phyloP scores from a whole-genome alignment of 2,329 filamentous ascomycete genomes.

The Pseudonectria foliicola region DNA sequence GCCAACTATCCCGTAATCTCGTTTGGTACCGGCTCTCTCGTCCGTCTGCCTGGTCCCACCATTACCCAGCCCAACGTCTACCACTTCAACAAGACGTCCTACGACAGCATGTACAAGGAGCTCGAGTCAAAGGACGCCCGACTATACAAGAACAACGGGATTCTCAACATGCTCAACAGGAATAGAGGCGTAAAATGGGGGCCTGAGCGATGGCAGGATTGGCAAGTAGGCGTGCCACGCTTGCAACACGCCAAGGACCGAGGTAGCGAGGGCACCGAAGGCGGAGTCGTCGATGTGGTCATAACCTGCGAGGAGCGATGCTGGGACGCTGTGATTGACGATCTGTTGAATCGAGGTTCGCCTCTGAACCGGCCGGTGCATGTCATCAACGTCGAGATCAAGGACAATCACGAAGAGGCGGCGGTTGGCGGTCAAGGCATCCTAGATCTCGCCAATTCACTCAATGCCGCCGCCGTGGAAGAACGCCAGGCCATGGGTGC shows the following conservation, averaged over 20 bases:
- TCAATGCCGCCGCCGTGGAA: slow-evolving; percentile 74
- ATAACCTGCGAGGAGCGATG: slow-evolving; percentile 97
- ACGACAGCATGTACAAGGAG: slow-evolving; percentile 90
- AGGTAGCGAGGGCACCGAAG: slow-evolving; percentile 75
- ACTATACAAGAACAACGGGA: slow-evolving; percentile 84
- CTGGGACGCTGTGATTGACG: slow-evolving; percentile 96
- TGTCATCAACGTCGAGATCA: slow-evolving; percentile 97
- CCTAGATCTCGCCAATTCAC: slow-evolving; percentile 75
- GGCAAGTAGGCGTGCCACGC: slow-evolving; percentile 79
- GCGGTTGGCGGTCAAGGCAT: slow-evolving; percentile 86
- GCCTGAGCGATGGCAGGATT: slow-evolving; percentile 96
- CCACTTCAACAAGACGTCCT: slow-evolving; percentile 94
- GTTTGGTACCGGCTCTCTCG: slow-evolving; percentile 91
- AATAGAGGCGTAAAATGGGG: slow-evolving; percentile 92
- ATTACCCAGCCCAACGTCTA: slow-evolving; percentile 96
- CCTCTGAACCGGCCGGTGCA: slow-evolving; percentile 90
- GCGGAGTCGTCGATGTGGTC: slow-evolving; percentile 84
- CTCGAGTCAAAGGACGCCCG: slow-evolving; percentile 77
- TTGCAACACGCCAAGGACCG: slow-evolving; percentile 69
- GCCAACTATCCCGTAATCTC: slow-evolving; percentile 93
- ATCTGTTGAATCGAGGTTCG: slow-evolving; percentile 77
- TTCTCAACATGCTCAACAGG: slow-evolving; percentile 90
- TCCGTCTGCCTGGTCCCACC: slow-evolving; percentile 83
- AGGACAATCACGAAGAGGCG: slow-evolving; percentile 96
- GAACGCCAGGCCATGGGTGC: slow-evolving; percentile 63